Conservation (phyloP, 768 basidiomycete species). For the Boletales sp. region DNA sequence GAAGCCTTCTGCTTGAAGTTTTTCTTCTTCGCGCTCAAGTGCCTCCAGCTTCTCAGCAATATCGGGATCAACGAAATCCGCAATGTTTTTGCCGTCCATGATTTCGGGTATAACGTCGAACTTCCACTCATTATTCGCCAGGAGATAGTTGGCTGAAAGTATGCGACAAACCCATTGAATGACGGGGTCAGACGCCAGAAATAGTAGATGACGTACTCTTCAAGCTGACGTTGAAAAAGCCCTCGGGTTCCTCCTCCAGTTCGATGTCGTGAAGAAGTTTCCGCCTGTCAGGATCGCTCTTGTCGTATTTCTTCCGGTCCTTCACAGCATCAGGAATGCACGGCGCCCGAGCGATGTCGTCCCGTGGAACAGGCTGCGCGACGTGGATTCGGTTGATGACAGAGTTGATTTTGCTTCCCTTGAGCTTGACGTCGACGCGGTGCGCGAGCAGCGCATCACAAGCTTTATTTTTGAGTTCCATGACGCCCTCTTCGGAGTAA, state of each 20-base stretch:
- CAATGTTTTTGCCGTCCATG: slow-evolving; percentile 97
- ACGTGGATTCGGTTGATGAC: slow-evolving; percentile 96
- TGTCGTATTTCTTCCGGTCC: slow-evolving; percentile 78
- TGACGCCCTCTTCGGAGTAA: slow-evolving; percentile 96
- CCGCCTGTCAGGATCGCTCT: slow-evolving; percentile 74
- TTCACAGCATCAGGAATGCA: slow-evolving; percentile 87
- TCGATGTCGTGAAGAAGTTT: slow-evolving; percentile 80
- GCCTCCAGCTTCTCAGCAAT: slow-evolving; percentile 96
- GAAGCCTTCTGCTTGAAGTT: slow-evolving; percentile 90
- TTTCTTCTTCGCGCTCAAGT: slow-evolving; percentile 94
- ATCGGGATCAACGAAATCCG: slow-evolving; percentile 98
- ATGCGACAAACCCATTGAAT: slow-evolving; percentile 2
- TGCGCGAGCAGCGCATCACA: slow-evolving; percentile 95
- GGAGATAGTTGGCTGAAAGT: slow-evolving; percentile 78
- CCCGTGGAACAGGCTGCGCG: slow-evolving; percentile 83
- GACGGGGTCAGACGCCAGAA: neutral
- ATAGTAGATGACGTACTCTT: slow-evolving; percentile 53
- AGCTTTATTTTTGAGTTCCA: slow-evolving; percentile 92
- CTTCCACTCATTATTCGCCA: slow-evolving; percentile 92
- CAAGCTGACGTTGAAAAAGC: slow-evolving; percentile 87
- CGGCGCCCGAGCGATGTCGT: slow-evolving; percentile 83
- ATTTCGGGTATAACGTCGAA: slow-evolving; percentile 97
- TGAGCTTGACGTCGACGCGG: slow-evolving; percentile 91
- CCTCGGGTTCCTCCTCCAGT: slow-evolving; percentile 81
- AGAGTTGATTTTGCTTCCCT: slow-evolving; percentile 88